These are phyloP conservation scores for Talaromyces sp. DNA, from an alignment of 2,329 filamentous ascomycete species.

Conservation along the genomic window DNA sequence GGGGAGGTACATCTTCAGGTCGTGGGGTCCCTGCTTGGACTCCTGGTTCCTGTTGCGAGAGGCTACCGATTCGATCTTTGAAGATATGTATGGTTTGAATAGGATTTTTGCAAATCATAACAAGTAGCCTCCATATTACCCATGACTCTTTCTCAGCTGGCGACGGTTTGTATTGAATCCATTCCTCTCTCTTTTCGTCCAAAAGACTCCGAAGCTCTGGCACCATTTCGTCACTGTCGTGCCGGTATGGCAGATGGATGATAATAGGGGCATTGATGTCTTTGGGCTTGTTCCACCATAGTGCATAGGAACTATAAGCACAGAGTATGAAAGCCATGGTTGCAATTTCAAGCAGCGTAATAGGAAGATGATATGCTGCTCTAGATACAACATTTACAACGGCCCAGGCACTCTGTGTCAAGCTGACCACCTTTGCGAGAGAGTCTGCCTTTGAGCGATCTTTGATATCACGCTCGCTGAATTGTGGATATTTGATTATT, in stretches of 20 bases:
- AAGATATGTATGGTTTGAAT: background rate
- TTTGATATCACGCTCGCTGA: slow-evolving; percentile 10
- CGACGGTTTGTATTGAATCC: background rate
- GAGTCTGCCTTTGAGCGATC: slow-evolving; percentile 13
- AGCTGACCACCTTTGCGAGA: slow-evolving; percentile 10
- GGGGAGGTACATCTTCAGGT: background rate
- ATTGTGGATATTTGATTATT: slow-evolving; percentile 8
- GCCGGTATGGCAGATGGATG: slow-evolving; percentile 7
- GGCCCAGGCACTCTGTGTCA: slow-evolving; percentile 12
- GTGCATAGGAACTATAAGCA: slow-evolving; percentile 9
- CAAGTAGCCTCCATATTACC: background rate
- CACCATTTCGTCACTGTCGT: slow-evolving; percentile 5
- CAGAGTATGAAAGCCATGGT: slow-evolving; percentile 12
- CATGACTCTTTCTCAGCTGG: background rate
- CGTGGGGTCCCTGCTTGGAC: background rate
- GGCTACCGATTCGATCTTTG: background rate
- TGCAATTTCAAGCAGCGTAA: slow-evolving; percentile 11
- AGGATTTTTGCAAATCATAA: background rate
- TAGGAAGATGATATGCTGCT: slow-evolving; percentile 10
- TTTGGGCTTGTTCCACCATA: slow-evolving; percentile 15
- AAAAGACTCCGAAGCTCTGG: background rate
- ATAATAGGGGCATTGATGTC: slow-evolving; percentile 14
- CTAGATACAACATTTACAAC: slow-evolving; percentile 11
- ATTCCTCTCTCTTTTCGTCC: background rate
- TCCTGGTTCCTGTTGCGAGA: background rate